These are phyloP conservation scores for Gossypium lobatum DNA, from an alignment of 441 rosid genomes.

Conservation along the genomic window DNA sequence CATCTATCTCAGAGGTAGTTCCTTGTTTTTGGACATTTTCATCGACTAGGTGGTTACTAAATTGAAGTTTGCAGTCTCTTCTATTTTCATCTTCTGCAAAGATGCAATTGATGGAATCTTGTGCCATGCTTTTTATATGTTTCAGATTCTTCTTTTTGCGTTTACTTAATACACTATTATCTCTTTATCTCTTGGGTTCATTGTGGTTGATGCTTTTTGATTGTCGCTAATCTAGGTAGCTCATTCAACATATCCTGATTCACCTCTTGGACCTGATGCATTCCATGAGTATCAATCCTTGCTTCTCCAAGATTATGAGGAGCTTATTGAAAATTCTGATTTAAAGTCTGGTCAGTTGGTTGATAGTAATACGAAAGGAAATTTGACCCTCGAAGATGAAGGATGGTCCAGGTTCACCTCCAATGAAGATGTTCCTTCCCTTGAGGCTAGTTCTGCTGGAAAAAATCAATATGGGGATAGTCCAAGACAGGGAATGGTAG, in stretches of 20 bases:
- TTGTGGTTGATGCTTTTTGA: constrained; percentile 10
- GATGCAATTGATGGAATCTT: neutral
- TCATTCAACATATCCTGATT: constrained; percentile 76
- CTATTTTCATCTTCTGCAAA: neutral
- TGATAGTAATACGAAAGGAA: constrained; percentile 24
- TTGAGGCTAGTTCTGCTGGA: constrained; percentile 37
- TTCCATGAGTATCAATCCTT: constrained; percentile 78
- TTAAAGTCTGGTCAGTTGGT: constrained; percentile 28
- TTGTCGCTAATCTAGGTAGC: constrained; percentile 48
- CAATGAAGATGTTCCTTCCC: constrained; percentile 35
- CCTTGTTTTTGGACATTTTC: constrained; percentile 11
- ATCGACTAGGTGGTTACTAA: constrained; percentile 10
- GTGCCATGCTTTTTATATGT: constrained; percentile 4
- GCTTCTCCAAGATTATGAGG: constrained; percentile 92
- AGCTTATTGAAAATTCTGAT: constrained; percentile 47
- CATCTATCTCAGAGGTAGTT: constrained; percentile 82
- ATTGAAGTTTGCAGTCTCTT: constrained; percentile 7
- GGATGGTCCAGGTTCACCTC: constrained; percentile 59
- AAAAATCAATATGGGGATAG: constrained; percentile 25
- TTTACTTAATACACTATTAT: neutral
- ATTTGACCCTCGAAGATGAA: constrained; percentile 35
- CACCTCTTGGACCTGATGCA: constrained; percentile 93
- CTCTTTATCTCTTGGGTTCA: constrained; percentile 3
- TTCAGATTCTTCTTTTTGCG: neutral
- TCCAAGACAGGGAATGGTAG: constrained; percentile 28